phyloP scores from a whole-genome alignment of 805 yeast genomes.

The Yamadazyma insecticola region DNA sequence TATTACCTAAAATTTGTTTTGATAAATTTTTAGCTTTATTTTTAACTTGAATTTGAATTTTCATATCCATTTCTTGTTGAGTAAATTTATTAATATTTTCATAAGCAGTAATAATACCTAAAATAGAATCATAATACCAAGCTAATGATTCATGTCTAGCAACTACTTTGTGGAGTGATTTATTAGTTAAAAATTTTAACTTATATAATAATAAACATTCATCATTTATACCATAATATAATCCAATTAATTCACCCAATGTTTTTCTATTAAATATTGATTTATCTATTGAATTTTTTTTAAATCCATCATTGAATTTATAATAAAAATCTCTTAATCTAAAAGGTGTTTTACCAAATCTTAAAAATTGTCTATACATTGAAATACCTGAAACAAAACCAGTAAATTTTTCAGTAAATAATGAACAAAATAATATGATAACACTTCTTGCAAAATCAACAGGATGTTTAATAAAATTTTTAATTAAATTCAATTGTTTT shows the following conservation, averaged over 20 bases:
- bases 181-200: constrained; percentile 41
- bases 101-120: constrained; percentile 51
- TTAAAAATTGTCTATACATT: constrained; percentile 59
- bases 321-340: constrained; percentile 36
- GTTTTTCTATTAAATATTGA: constrained; percentile 38
- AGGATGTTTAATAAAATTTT: constrained; percentile 34
- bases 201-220: constrained; percentile 57
- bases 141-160: constrained; percentile 58
- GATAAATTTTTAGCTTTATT: constrained; percentile 45
- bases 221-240: constrained; percentile 64
- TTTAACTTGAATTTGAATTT: constrained; percentile 59
- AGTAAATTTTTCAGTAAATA: constrained; percentile 35
- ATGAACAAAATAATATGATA: constrained; percentile 31
- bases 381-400: constrained; percentile 47
- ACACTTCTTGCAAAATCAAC: constrained; percentile 30
- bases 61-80: constrained; percentile 48
- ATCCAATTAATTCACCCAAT: constrained; percentile 47
- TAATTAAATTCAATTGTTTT: constrained; percentile 28
- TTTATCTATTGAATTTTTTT: constrained; percentile 7
- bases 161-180: constrained; percentile 34
- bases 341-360: constrained; percentile 70
- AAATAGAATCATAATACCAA: constrained; percentile 64
- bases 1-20: constrained; percentile 26
- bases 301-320: constrained; percentile 20
- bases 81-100: constrained; percentile 36